Percentiles rank a stretch among this genome's conserved stretches.
phyloP scores from a whole-genome alignment of 768 basidiomycete species.

The Imleria badia region DNA sequence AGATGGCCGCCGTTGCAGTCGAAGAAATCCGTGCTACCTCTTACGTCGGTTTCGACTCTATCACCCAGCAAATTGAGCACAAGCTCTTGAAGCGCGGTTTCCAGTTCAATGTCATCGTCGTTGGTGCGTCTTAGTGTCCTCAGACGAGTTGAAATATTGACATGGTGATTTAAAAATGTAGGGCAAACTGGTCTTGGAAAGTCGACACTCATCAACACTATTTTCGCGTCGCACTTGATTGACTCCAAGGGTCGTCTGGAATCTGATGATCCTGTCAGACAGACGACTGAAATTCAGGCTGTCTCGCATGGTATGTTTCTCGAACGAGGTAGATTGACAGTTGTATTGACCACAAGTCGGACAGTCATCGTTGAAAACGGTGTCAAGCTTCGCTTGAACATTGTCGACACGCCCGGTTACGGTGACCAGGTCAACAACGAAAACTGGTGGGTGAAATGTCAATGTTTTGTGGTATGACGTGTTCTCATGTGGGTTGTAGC shows the following conservation, averaged over 20 bases:
- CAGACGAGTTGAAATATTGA: neutral
- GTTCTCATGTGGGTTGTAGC: slow-evolving; percentile 41
- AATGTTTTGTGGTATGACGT: neutral
- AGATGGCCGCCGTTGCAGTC: slow-evolving; percentile 46
- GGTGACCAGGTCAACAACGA: slow-evolving; percentile 99
- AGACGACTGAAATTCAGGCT: slow-evolving; percentile 96
- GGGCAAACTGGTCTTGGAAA: slow-evolving; percentile 98
- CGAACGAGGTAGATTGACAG: neutral
- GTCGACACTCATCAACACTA: slow-evolving; percentile 97
- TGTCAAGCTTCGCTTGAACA: slow-evolving; percentile 91
- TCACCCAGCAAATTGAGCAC: slow-evolving; percentile 97
- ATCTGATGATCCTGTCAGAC: slow-evolving; percentile 84
- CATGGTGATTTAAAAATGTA: slow-evolving; percentile 29
- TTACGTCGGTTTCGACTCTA: slow-evolving; percentile 98
- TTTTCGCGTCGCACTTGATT: slow-evolving; percentile 97
- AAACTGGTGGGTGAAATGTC: slow-evolving; percentile 66
- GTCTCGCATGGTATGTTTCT: slow-evolving; percentile 80
- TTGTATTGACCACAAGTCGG: slow-evolving; percentile 11
- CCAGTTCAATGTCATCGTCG: slow-evolving; percentile 98
- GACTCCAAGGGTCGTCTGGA: slow-evolving; percentile 94
- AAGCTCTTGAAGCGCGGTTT: slow-evolving; percentile 99
- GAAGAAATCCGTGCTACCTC: slow-evolving; percentile 88
- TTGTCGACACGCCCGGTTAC: slow-evolving; percentile 98
- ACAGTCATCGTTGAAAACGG: slow-evolving; percentile 95
- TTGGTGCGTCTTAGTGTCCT: slow-evolving; percentile 56